These are phyloP conservation scores for Typha latifolia DNA, from an alignment of 176 grass and related monocot genomes.

Conservation along the genomic window DNA sequence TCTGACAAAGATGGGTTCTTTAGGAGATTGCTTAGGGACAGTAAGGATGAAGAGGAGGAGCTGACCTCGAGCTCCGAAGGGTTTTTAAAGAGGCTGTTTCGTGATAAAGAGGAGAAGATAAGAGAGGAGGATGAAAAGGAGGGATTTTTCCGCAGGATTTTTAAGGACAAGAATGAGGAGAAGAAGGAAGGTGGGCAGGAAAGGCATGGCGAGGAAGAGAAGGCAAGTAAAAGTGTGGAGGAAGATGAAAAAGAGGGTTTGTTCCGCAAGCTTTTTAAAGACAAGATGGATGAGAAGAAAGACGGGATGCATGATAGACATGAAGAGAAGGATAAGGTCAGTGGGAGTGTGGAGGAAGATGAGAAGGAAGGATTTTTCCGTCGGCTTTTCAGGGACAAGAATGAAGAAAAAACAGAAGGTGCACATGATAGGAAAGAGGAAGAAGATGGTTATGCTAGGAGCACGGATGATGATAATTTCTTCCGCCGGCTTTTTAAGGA, in stretches of 20 bases:
- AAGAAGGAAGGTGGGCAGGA: conserved; percentile 41
- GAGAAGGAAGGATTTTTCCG: conserved; percentile 55
- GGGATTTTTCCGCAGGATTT: conserved; percentile 75
- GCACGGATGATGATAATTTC: conserved; percentile 57
- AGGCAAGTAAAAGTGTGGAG: conserved; percentile 45
- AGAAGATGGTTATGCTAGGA: conserved; percentile 29
- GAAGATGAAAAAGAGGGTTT: conserved; percentile 78
- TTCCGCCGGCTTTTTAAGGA: conserved; percentile 96
- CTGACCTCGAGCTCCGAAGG: conserved; percentile 56
- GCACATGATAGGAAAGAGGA: conserved; percentile 40
- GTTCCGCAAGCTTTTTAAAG: conserved; percentile 74
- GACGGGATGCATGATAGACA: conserved; percentile 19
- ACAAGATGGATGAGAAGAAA: conserved; percentile 63
- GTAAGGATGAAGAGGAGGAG: conserved; percentile 75
- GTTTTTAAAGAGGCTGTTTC: conserved; percentile 69
- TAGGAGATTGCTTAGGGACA: conserved; percentile 77
- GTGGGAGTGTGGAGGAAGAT: conserved; percentile 39
- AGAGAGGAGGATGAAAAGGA: conserved; percentile 57
- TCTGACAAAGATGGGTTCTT: conserved; percentile 79
- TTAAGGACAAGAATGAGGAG: conserved; percentile 92
- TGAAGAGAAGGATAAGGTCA: conserved; percentile 42
- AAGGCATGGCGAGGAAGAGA: conserved; percentile 45
- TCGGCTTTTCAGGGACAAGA: conserved; percentile 85
- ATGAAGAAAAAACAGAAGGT: conserved; percentile 71
- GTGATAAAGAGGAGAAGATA: conserved; percentile 56